These are phyloP conservation scores for Aspergillus flavus DNA, from an alignment of 2,329 filamentous ascomycete genomes.

Conservation along the genomic window DNA sequence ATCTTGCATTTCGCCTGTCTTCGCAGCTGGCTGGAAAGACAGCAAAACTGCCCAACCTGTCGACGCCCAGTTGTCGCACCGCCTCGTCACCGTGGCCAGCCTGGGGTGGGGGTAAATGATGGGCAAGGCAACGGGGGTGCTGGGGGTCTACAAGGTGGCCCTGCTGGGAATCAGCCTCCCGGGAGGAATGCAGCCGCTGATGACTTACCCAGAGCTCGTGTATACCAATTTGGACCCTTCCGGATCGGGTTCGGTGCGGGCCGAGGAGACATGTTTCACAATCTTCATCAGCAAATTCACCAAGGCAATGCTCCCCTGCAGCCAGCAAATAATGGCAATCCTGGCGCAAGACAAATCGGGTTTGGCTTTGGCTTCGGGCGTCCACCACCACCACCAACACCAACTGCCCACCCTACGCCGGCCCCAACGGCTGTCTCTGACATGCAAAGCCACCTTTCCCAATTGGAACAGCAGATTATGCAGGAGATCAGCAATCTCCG, in stretches of 20 bases:
- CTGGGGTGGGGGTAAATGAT: conserved; percentile 27
- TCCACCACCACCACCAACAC: conserved; percentile 24
- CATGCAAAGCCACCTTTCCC: conserved; percentile 63
- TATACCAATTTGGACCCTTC: conserved; percentile 75
- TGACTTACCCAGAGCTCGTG: conserved; percentile 54
- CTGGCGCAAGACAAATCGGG: conserved; percentile 41
- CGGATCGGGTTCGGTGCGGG: conserved; percentile 69
- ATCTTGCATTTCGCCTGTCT: conserved; percentile 93
- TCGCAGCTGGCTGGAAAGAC: conserved; percentile 94
- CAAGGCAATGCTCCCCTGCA: conserved; percentile 51
- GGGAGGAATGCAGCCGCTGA: conserved; percentile 43
- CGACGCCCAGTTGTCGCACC: conserved; percentile 73
- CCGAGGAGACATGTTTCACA: conserved; percentile 63
- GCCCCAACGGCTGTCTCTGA: conserved; percentile 27
- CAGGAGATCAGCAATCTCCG: conserved; percentile 67
- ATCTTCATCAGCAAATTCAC: conserved; percentile 65
- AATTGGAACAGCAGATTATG: conserved; percentile 69
- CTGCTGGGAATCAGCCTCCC: conserved; percentile 41
- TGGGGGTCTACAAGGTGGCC: conserved; percentile 32
- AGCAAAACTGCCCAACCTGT: conserved; percentile 96
- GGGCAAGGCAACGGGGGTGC: conserved; percentile 28
- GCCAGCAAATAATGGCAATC: conserved; percentile 33
- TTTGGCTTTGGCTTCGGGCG: conserved; percentile 47
- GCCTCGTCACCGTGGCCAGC: conserved; percentile 36
- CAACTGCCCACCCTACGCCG: conserved; percentile 20